Evolutionary conservation across 1,139 yeast genomes (phyloP).

Genomic region (Hyphopichia wangnamkhiaoensis): DNA sequence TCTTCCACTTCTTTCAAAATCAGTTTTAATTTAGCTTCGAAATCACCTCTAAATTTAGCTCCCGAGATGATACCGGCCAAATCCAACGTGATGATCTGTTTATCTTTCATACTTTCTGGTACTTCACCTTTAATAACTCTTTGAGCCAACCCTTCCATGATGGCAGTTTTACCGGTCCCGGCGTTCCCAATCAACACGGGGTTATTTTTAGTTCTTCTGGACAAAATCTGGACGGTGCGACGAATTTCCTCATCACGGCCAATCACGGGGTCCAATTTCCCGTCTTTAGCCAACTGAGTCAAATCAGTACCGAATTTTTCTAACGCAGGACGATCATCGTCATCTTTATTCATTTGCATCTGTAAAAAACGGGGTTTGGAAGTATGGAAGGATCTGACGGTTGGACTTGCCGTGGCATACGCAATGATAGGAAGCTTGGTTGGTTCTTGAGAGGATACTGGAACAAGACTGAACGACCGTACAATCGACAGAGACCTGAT

Average conservation of each 20-base stretch:
- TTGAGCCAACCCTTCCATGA: constrained; percentile 95
- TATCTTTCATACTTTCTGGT: constrained; percentile 89
- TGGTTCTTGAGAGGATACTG: background rate
- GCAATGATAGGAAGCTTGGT: background rate
- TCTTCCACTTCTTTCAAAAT: constrained; percentile 88
- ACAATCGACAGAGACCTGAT: too few relatives aligned
- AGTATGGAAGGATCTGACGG: constrained; percentile 17
- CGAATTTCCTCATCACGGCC: constrained; percentile 96
- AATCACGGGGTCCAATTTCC: constrained; percentile 93
- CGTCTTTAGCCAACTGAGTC: constrained; percentile 82
- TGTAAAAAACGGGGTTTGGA: constrained; percentile 23
- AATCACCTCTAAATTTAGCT: constrained; percentile 93
- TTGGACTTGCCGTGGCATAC: too few relatives aligned
- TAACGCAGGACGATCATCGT: constrained; percentile 71
- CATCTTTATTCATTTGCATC: constrained; percentile 48
- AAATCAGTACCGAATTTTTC: constrained; percentile 87
- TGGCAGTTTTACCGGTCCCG: constrained; percentile 97
- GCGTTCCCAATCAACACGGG: constrained; percentile 95
- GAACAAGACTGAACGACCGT: too few relatives aligned
- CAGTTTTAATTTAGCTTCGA: constrained; percentile 83
- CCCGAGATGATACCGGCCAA: constrained; percentile 90
- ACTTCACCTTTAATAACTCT: constrained; percentile 88
- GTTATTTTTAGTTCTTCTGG: constrained; percentile 90
- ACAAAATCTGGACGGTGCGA: constrained; percentile 86
- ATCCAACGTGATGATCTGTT: constrained; percentile 80